These are phyloP conservation scores for Lotmaria passim DNA, from an alignment of 208 protist genomes.

Conservation along the genomic window DNA sequence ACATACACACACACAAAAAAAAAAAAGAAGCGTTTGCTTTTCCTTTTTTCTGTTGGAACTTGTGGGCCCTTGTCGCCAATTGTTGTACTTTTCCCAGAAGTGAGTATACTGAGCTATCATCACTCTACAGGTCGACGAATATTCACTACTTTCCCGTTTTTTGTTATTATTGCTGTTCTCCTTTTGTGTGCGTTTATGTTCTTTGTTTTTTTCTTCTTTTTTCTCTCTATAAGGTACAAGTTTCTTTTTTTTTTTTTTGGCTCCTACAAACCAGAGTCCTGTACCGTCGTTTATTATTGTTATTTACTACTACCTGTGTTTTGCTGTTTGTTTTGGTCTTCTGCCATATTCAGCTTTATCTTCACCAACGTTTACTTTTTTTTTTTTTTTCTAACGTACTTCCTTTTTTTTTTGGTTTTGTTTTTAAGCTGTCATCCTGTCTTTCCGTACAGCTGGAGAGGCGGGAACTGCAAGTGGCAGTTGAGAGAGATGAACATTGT, in stretches of 20 bases:
- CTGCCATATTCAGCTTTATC: neutral
- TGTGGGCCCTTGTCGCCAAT: no score
- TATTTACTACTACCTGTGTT: neutral
- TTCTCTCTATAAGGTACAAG: no score
- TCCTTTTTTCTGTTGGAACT: neutral
- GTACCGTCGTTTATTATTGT: neutral
- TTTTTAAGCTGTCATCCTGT: neutral
- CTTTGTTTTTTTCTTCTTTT: no score
- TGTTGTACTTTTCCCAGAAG: no score
- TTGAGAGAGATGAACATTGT: no score
- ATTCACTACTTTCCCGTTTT: neutral
- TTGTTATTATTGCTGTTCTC: neutral
- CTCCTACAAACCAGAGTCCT: no score
- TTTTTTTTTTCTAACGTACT: slow-evolving; percentile 2
- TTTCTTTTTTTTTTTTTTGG: no score
- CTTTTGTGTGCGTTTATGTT: no score
- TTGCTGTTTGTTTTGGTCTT: neutral
- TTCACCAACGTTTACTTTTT: slow-evolving; percentile 6
- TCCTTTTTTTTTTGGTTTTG: neutral
- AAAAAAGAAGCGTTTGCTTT: no score
- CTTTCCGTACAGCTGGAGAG: neutral
- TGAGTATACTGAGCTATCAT: no score
- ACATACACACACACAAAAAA: no score
- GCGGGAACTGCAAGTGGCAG: neutral
- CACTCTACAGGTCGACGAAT: no score